phyloP scores from a whole-genome alignment of 2,329 filamentous ascomycete genomes.

The Aspergillus sp. region DNA sequence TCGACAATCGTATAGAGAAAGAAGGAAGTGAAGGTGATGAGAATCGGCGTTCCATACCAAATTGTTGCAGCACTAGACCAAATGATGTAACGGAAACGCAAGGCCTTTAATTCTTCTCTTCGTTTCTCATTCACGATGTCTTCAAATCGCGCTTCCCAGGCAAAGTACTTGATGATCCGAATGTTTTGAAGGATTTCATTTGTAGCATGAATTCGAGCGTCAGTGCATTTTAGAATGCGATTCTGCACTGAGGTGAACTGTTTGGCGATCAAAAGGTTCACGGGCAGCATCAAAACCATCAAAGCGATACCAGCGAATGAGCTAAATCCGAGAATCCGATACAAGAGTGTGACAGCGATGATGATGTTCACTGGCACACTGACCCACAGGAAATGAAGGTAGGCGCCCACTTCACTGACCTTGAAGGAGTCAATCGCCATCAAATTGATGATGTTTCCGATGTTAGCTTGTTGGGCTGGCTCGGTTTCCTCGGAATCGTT shows the following conservation, averaged over 20 bases:
- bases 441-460: conserved; percentile 98
- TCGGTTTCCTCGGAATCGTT: conserved; percentile 23
- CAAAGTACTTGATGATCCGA: conserved; percentile 98
- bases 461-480: conserved; percentile 73
- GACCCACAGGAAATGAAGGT: conserved; percentile 93
- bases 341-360: conserved; percentile 76
- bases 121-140: conserved; percentile 86
- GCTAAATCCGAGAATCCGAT: conserved; percentile 84
- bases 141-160: conserved; percentile 91
- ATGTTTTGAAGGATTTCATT: conserved; percentile 98
- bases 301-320: conserved; percentile 89
- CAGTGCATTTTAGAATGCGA: conserved; percentile 84
- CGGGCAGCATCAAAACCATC: conserved; percentile 80
- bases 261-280: conserved; percentile 85
- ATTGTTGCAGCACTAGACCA: conserved; percentile 90
- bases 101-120: conserved; percentile 66
- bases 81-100: conserved; percentile 79
- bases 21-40: conserved; percentile 97
- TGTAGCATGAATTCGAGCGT: conserved; percentile 91
- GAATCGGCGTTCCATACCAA: conserved; percentile 91
- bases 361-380: conserved; percentile 83
- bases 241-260: conserved; percentile 85
- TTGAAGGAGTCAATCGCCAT: conserved; percentile 99
- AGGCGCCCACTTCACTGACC: conserved; percentile 88
- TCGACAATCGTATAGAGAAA: conserved; percentile 87